Evolutionary conservation across 108 stramenopile genomes (phyloP).

Genomic region (Conticribra weissflogii): DNA sequence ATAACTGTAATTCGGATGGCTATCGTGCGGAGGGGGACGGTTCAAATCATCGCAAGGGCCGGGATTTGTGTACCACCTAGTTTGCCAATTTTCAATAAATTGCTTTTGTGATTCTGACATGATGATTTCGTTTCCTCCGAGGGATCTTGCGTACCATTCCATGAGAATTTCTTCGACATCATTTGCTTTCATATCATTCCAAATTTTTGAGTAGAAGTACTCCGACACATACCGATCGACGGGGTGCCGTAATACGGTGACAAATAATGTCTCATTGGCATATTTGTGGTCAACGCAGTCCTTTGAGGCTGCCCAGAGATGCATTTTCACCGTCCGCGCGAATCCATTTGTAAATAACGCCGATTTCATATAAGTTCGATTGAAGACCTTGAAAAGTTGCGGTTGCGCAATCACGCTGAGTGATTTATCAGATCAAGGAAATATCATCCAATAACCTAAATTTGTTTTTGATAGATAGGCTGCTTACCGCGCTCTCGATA

Average conservation of each 20-base stretch:
- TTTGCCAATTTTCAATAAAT: background rate
- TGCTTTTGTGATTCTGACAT: background rate
- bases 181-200: background rate
- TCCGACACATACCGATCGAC: background rate
- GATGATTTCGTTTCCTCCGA: background rate
- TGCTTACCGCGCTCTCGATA: background rate
- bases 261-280: background rate
- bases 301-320: background rate
- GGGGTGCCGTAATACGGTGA: background rate
- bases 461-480: too few species aligned
- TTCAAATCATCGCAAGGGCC: background rate
- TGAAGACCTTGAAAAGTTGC: background rate
- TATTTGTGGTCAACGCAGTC: background rate
- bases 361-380: background rate
- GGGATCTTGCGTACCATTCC: background rate
- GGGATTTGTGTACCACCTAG: background rate
- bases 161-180: background rate
- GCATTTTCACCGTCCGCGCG: background rate
- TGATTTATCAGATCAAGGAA: too few species aligned
- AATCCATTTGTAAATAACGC: background rate
- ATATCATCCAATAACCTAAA: too few species aligned
- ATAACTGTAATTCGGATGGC: background rate
- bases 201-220: background rate
- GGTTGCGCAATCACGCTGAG: too few species aligned
- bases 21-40: background rate